Percentiles rank a stretch among this genome's conserved stretches.
These are phyloP conservation scores for Arabidopsis hybrid DNA, from an alignment of 441 rosid genomes.

Conservation along the genomic window DNA sequence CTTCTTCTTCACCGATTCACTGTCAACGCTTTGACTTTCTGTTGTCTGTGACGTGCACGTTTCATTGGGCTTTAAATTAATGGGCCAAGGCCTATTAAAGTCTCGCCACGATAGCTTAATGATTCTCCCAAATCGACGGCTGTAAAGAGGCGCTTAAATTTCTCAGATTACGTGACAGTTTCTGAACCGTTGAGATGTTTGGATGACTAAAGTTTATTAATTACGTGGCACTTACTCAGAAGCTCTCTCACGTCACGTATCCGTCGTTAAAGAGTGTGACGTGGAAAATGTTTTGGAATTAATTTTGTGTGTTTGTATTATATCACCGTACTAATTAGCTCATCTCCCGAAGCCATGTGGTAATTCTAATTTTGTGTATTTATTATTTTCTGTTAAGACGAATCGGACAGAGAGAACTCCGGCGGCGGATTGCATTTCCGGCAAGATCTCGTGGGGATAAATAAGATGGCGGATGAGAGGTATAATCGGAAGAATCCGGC, in stretches of 20 bases:
- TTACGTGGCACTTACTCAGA: too few species aligned
- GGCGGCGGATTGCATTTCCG: slow-evolving; percentile 31
- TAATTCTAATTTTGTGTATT: slow-evolving; percentile 12
- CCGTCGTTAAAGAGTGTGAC: slow-evolving; percentile 34
- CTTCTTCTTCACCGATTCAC: background rate
- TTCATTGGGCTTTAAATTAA: slow-evolving; percentile 34
- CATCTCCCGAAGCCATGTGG: background rate
- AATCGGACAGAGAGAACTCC: slow-evolving; percentile 6
- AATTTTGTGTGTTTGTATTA: too few species aligned
- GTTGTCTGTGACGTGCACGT: slow-evolving; percentile 2
- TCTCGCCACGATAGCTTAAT: background rate
- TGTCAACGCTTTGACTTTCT: slow-evolving; percentile 32
- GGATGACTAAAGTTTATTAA: background rate
- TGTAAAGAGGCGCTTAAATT: background rate
- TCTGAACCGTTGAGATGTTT: slow-evolving; percentile 11
- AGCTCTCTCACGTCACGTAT: slow-evolving; percentile 16
- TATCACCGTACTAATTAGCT: too few species aligned
- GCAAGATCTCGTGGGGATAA: slow-evolving; percentile 41
- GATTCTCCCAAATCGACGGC: slow-evolving; percentile 30
- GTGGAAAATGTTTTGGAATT: slow-evolving; percentile 27
- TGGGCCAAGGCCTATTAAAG: slow-evolving; percentile 22
- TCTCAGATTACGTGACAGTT: background rate
- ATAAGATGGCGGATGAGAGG: slow-evolving; percentile 79
- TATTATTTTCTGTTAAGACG: slow-evolving; percentile 19
- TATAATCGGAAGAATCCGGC: slow-evolving; percentile 93